Evolutionary conservation across 257 asterid species (phyloP).

Genomic region (Misopates orontium): DNA sequence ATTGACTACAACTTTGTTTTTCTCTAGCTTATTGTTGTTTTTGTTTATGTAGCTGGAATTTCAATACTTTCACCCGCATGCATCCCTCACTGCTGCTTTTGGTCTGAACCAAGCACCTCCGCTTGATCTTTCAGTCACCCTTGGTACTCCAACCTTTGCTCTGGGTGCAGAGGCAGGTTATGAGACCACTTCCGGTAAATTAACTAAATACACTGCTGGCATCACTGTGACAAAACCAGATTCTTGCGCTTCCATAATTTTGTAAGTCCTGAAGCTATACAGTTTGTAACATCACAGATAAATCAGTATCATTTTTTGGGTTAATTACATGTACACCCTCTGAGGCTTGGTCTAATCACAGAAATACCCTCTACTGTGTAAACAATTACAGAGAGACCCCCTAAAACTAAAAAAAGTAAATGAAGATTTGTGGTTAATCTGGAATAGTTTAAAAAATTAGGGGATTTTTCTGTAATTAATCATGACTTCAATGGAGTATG

Average conservation of each 20-base stretch:
- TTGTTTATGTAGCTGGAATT: slow-evolving; percentile 48
- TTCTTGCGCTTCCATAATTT: slow-evolving; percentile 68
- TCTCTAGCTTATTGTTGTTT: slow-evolving; percentile 5
- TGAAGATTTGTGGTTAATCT: no score
- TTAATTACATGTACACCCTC: no score
- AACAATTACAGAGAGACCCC: no score
- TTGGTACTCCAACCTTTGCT: slow-evolving; percentile 79
- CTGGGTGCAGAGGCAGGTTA: slow-evolving; percentile 86
- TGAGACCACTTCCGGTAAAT: slow-evolving; percentile 54
- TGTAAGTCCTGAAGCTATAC: slow-evolving; percentile 52
- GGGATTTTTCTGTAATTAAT: no score
- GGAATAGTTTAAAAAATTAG: no score
- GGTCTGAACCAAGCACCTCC: slow-evolving; percentile 61
- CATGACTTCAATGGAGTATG: no score
- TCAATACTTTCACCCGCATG: slow-evolving; percentile 77
- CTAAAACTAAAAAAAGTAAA: no score
- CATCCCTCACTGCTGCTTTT: slow-evolving; percentile 63
- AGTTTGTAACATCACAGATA: no score
- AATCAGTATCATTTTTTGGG: no score
- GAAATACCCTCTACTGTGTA: no score
- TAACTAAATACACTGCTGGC: slow-evolving; percentile 75
- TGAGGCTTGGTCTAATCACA: no score
- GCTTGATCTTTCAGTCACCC: slow-evolving; percentile 55
- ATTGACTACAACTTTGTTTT: neutral
- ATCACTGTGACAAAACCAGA: slow-evolving; percentile 73